Conservation (phyloP, 306 rosid genomes). For the Abrus precatorius region DNA sequence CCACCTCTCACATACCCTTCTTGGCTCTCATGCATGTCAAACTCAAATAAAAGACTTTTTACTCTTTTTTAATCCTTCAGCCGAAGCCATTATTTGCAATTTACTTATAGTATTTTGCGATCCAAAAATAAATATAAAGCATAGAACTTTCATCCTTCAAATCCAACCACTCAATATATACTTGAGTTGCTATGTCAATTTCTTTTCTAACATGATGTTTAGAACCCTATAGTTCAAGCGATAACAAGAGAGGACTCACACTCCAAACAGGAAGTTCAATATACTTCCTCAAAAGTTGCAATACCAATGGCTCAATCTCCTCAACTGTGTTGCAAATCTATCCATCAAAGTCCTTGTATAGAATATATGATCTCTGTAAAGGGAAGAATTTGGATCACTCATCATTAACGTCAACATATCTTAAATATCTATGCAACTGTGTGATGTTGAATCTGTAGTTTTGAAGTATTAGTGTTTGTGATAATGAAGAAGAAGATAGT, state of each 20-base stretch:
- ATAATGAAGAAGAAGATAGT: too few relatives aligned
- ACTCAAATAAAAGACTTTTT: constrained; percentile 70
- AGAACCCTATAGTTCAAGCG: constrained; percentile 24
- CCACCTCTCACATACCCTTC: too few relatives aligned
- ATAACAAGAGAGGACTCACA: constrained; percentile 69
- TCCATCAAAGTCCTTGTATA: constrained; percentile 53
- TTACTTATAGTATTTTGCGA: constrained; percentile 79
- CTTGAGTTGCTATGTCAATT: constrained; percentile 57
- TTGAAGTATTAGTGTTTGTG: neutral
- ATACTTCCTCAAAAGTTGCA: constrained; percentile 60
- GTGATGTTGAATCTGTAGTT: constrained; percentile 57
- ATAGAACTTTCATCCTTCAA: constrained; percentile 55
- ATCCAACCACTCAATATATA: constrained; percentile 68
- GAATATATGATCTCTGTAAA: constrained; percentile 40
- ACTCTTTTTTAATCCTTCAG: constrained; percentile 72
- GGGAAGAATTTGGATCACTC: constrained; percentile 64
- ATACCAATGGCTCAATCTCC: constrained; percentile 68
- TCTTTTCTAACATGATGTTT: constrained; percentile 58
- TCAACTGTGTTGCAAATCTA: constrained; percentile 80
- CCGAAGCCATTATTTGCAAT: constrained; percentile 74
- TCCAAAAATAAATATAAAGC: constrained; percentile 78
- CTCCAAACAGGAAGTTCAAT: constrained; percentile 54
- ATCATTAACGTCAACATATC: constrained; percentile 68
- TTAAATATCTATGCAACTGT: constrained; percentile 57
- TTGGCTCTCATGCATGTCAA: constrained; percentile 47